Base-by-base conservation (phyloP, 2,329 filamentous ascomycete species). In the Fonsecaea pugnacius region DNA sequence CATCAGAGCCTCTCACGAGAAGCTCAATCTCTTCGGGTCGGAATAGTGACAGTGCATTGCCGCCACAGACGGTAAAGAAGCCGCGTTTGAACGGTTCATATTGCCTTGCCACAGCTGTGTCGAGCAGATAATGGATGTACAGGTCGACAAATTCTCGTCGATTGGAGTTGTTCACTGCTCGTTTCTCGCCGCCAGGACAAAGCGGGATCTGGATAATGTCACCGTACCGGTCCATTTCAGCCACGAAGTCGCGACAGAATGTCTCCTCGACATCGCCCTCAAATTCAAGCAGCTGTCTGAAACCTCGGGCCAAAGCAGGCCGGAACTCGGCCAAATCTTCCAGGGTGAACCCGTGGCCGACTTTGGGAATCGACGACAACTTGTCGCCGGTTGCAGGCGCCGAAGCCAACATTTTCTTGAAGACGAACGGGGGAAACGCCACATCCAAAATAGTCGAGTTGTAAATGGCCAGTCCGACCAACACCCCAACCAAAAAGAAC, bases 81-180 rank as follows among this genome's bases (percentile, higher is more conserved):
- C 93, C 93, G 60, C 92, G 87, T 74, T 95, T 95, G 82, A 97
- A 97, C 0, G 93, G 92, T 74, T 96, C 92, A 69, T 96, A 97
- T 73, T 96, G 92, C 46, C 91, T 85, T 43, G 85, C 80, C 1
- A 96, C 90, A 0, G 91, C 85, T 6, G 84, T 87, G 71, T 96
- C 92, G 10, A 97, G 85, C 9, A 94, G 76, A 74, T 94, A 90
- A 43, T 88, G 86, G 9, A 96, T 85, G 73, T 96, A 96, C 1
- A 92, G 81, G 70, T 94, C 89, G 59, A 96, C 92, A 72, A 94
- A 97, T 72, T 96, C 92, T 68, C 87, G 86, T 32, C 91, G 85
- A 71, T 96, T 97, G 16, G 83, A 76, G 71, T 91, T 95, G n/a
- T 91, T 96, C 51, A 97, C 92, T 4, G 89, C 80, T 63, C 86